Base-by-base conservation (phyloP, 176 grass and related monocot species). In the Oryza brachyantha region DNA sequence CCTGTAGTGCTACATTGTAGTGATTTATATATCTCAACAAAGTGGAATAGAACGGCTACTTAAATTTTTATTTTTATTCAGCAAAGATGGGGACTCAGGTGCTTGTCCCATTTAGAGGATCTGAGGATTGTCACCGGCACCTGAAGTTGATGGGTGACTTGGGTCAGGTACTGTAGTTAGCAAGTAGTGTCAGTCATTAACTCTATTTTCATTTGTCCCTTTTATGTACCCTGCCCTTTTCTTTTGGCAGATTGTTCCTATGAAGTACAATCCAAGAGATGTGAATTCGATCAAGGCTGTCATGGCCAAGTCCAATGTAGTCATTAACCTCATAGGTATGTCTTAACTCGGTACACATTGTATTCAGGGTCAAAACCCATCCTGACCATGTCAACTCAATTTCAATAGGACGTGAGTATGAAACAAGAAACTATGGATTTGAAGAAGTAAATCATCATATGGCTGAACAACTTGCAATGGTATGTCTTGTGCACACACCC, bases 81-180 rank as follows among this genome's bases (percentile, higher is more conserved):
- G 96, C 96, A 38, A 99, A 93, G 89, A 95, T 95, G 90, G 96
- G 96, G 19, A 81, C 96, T 64, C 92, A 99, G 83, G 96, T 99
- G 76, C 88, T 99, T 74, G 96, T 99, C 81, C 96, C 92, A 16
- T 99, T 95, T 66, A 85, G 96, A 82, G 96, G 96, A 58, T 87
- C 83, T 13, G 96, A 99, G 88, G 96, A 99, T 95, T 89, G 80
- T 31, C 96, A 89, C 62, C 72, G 92, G 5, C 96, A 99, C 82
- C 77, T 99, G 79, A 99, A 99, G 43, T 59, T 99, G 76, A 99
- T 99, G 96, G 96, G 96, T 72, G 90, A 98, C 70, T 66, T 98
- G 60, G 96, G 92, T 67, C 96, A 98, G 89, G 90, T 98, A 87
- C 62, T 73, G 59, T 1, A 32, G 32, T 31, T 9, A 27, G 32